Conservation (phyloP, 805 yeast genomes). For the Wickerhamomyces bisporus region DNA sequence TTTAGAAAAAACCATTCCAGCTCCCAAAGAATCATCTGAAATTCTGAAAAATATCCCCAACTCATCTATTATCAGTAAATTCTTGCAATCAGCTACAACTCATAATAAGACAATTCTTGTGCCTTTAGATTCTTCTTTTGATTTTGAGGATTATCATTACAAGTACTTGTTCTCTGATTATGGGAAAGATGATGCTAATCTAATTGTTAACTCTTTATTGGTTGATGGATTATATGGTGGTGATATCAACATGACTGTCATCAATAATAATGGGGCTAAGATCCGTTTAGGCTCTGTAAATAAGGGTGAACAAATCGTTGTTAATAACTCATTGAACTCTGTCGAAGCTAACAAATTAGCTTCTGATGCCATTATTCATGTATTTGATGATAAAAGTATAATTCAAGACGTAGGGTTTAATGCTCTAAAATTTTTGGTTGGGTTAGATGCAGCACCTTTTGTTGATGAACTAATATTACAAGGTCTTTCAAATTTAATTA, state of each 20-base stretch:
- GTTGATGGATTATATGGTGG: slow-evolving; percentile 45
- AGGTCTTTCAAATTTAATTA: slow-evolving; percentile 49
- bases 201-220: slow-evolving; percentile 29
- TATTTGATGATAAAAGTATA: slow-evolving; percentile 32
- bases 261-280: slow-evolving; percentile 24
- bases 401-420: slow-evolving; percentile 34
- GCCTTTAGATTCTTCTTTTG: slow-evolving; percentile 38
- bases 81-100: too few relatives aligned
- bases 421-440: slow-evolving; percentile 53
- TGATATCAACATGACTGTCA: slow-evolving; percentile 11
- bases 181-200: slow-evolving; percentile 26
- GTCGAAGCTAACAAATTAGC: slow-evolving; percentile 36
- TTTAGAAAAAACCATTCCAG: slow-evolving; percentile 33
- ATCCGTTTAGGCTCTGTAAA: slow-evolving; percentile 19
- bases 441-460: slow-evolving; percentile 53
- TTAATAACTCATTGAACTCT: slow-evolving; percentile 33
- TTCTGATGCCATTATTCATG: slow-evolving; percentile 45
- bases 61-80: too few relatives aligned
- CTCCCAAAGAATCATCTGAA: slow-evolving; percentile 1
- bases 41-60: slow-evolving; percentile 1
- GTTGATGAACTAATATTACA: slow-evolving; percentile 69
- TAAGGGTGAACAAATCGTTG: slow-evolving; percentile 29
- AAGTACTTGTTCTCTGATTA: slow-evolving; percentile 34
- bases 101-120: slow-evolving; percentile 38
- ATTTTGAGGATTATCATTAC: slow-evolving; percentile 37